Conservation (phyloP, 2,329 filamentous ascomycete species). For the Alternaria novae-zelandiae region DNA sequence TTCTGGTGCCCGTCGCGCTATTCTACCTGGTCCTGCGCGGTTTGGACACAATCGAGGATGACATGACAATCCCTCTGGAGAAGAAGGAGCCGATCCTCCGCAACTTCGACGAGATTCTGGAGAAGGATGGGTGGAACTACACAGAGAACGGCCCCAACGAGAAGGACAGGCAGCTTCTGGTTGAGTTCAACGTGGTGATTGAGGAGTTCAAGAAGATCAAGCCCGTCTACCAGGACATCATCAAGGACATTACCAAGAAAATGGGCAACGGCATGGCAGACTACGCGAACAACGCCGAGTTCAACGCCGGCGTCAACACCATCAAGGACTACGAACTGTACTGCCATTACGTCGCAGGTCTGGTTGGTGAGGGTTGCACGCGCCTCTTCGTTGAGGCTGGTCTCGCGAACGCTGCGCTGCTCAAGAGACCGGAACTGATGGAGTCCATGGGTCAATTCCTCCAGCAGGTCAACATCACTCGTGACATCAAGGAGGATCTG, state of each 20-base stretch:
- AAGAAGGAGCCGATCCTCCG: conserved; percentile 87
- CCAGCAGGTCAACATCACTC: conserved; percentile 98
- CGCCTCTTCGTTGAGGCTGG: conserved; percentile 86
- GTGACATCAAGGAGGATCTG: conserved; percentile 89
- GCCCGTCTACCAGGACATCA: conserved; percentile 80
- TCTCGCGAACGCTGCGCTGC: conserved; percentile 83
- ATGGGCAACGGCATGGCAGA: conserved; percentile 99
- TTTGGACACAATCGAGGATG: conserved; percentile 98
- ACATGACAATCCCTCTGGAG: conserved; percentile 85
- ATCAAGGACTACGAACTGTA: conserved; percentile 93
- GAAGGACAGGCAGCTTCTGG: conserved; percentile 90
- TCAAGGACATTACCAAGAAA: conserved; percentile 88
- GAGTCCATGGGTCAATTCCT: conserved; percentile 98
- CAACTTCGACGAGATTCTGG: conserved; percentile 78
- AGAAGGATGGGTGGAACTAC: conserved; percentile 89
- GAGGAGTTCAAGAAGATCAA: conserved; percentile 89
- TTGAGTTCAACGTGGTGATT: conserved; percentile 89
- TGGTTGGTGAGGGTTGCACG: conserved; percentile 95
- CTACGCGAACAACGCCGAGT: conserved; percentile 83
- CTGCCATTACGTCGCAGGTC: conserved; percentile 96
- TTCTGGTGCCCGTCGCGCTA: conserved; percentile 84
- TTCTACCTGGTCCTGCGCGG: conserved; percentile 95
- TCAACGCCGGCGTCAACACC: conserved; percentile 82
- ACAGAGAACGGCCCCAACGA: conserved; percentile 84
- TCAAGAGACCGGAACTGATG: conserved; percentile 79